phyloP scores from a whole-genome alignment of 1,284 basidiomycete genomes.

The Heterobasidion occidentale region DNA sequence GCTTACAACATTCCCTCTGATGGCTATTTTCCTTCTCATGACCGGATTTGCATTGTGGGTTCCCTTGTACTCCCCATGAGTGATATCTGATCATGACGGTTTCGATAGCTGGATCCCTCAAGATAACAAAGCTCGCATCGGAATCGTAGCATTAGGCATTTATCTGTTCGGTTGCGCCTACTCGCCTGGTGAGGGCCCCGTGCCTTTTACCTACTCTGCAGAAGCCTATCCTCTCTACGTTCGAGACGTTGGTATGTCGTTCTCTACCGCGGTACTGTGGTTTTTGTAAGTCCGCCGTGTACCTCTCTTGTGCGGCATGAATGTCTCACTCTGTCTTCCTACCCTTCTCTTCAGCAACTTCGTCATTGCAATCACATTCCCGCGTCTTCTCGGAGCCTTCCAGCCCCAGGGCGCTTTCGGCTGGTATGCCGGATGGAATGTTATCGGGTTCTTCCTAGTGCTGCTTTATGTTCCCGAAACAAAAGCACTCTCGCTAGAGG shows the following conservation, averaged over 20 bases:
- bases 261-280: constrained; percentile 56
- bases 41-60: constrained; percentile 49
- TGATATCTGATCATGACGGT: background rate
- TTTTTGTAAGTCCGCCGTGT: constrained; percentile 37
- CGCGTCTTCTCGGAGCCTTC: constrained; percentile 55
- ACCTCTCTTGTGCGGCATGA: too few species aligned
- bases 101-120: constrained; percentile 30
- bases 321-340: too few species aligned
- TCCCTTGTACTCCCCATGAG: background rate
- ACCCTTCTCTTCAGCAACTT: too few species aligned
- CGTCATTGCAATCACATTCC: constrained; percentile 66
- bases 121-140: constrained; percentile 31
- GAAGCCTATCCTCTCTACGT: constrained; percentile 70
- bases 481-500: constrained; percentile 73
- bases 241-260: constrained; percentile 68
- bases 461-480: constrained; percentile 74
- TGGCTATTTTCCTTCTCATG: constrained; percentile 54
- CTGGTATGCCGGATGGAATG: constrained; percentile 48
- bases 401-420: constrained; percentile 65
- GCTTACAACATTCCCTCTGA: constrained; percentile 60
- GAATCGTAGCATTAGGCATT: constrained; percentile 49
- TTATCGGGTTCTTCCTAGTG: constrained; percentile 47
- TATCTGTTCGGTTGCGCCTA: constrained; percentile 61
- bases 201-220: constrained; percentile 74
- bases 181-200: constrained; percentile 73